phyloP scores from a whole-genome alignment of 2,329 filamentous ascomycete species.

The Paradendryphiella salina region DNA sequence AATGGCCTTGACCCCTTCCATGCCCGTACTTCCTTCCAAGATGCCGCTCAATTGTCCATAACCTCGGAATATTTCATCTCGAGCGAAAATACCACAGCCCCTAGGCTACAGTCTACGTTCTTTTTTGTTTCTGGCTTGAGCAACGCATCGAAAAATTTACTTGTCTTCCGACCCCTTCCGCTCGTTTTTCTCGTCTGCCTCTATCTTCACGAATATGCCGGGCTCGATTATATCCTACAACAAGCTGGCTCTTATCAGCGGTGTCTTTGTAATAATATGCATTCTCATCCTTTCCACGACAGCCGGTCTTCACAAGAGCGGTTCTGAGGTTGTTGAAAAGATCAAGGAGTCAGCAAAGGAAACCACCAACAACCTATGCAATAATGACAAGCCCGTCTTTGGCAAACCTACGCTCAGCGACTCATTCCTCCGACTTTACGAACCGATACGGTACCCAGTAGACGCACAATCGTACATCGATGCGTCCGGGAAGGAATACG shows the following conservation, averaged over 20 bases:
- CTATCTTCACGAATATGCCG: neutral
- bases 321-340: conserved; percentile 13
- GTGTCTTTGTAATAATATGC: conserved; percentile 13
- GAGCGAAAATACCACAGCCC: too few relatives aligned
- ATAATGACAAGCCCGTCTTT: conserved; percentile 10
- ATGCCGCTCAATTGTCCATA: neutral
- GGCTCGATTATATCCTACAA: conserved; percentile 2
- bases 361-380: conserved; percentile 17
- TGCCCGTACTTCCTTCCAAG: neutral
- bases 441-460: conserved; percentile 18
- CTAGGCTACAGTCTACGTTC: neutral
- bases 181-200: neutral
- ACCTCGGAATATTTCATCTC: too few relatives aligned
- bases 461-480: conserved; percentile 16
- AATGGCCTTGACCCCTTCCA: neutral
- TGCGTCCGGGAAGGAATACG: conserved; percentile 11
- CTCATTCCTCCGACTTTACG: conserved; percentile 14
- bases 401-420: conserved; percentile 12
- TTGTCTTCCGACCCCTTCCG: neutral
- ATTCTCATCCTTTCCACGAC: conserved; percentile 16
- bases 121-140: too few relatives aligned
- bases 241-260: neutral
- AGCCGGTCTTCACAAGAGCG: conserved; percentile 9
- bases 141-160: neutral
- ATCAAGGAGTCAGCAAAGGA: conserved; percentile 19